Conservation (phyloP, 208 protist species). For the Acanthamoeba culbertsoni region DNA sequence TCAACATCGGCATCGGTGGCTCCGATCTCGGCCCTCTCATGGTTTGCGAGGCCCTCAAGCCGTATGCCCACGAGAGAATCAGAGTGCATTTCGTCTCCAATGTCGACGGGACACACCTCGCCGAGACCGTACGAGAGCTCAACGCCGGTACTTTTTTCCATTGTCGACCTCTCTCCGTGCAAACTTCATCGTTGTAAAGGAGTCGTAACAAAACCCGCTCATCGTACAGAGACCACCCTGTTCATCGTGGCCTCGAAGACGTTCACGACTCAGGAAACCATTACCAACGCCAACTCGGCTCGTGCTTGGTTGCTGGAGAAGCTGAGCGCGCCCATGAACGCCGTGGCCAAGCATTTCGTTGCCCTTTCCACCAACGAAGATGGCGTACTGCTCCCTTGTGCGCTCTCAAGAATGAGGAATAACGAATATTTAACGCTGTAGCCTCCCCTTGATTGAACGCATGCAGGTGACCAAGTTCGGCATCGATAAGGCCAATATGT, state of each 20-base stretch:
- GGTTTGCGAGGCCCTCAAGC: slow-evolving; percentile 93
- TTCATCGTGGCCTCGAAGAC: slow-evolving; percentile 98
- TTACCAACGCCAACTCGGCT: slow-evolving; percentile 94
- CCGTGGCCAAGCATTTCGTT: slow-evolving; percentile 96
- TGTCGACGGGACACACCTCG: slow-evolving; percentile 93
- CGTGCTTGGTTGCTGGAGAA: slow-evolving; percentile 86
- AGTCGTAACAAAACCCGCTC: neutral
- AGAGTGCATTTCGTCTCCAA: slow-evolving; percentile 95
- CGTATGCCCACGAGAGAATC: slow-evolving; percentile 78
- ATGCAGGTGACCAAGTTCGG: slow-evolving; percentile 87
- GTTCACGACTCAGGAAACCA: slow-evolving; percentile 95
- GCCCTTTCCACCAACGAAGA: slow-evolving; percentile 94
- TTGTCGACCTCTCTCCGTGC: neutral
- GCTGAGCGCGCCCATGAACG: slow-evolving; percentile 79
- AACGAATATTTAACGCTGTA: neutral
- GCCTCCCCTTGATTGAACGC: neutral
- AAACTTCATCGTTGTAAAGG: too few relatives aligned
- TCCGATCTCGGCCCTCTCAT: slow-evolving; percentile 95
- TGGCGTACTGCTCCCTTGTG: slow-evolving; percentile 64
- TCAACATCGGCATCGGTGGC: slow-evolving; percentile 94
- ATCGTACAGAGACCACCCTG: slow-evolving; percentile 89
- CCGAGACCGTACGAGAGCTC: slow-evolving; percentile 87
- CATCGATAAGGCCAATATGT: slow-evolving; percentile 96
- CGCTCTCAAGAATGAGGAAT: neutral
- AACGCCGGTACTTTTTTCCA: slow-evolving; percentile 71